Percentiles rank a stretch among this genome's conserved stretches.
These are phyloP conservation scores for Pythium plurisporium DNA, from an alignment of 352 stramenopile genomes.

Conservation along the genomic window DNA sequence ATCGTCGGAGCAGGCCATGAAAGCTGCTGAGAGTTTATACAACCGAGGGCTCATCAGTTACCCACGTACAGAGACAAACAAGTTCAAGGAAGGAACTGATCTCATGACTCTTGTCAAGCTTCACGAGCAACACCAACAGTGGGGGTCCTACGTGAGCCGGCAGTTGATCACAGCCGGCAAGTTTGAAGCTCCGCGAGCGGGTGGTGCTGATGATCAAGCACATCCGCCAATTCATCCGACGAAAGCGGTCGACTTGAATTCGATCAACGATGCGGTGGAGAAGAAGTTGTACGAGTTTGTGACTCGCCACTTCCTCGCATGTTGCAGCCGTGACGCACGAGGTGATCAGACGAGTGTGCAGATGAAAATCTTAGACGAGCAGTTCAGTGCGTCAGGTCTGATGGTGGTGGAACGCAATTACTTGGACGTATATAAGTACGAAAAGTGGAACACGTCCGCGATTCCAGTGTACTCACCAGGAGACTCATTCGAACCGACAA, in stretches of 20 bases:
- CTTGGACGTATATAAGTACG: slow-evolving; percentile 94
- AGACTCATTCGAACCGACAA: slow-evolving; percentile 69
- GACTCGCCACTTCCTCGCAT: slow-evolving; percentile 97
- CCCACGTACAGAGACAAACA: slow-evolving; percentile 99
- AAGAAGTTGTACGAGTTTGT: slow-evolving; percentile 98
- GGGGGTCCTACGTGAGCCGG: slow-evolving; percentile 70
- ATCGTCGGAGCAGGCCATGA: slow-evolving; percentile 96
- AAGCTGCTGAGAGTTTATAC: slow-evolving; percentile 95
- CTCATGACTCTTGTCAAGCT: slow-evolving; percentile 72
- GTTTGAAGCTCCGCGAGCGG: slow-evolving; percentile 84
- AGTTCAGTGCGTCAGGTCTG: slow-evolving; percentile 84
- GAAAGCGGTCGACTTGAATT: slow-evolving; percentile 85
- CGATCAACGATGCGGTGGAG: slow-evolving; percentile 80
- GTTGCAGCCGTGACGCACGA: slow-evolving; percentile 94
- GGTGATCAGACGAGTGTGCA: slow-evolving; percentile 87
- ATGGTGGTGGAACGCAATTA: slow-evolving; percentile 93
- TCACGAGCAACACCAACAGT: slow-evolving; percentile 68
- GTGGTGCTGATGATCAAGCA: slow-evolving; percentile 94
- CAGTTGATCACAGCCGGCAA: slow-evolving; percentile 55
- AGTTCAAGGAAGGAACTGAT: slow-evolving; percentile 94
- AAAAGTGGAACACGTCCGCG: slow-evolving; percentile 86
- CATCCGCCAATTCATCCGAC: slow-evolving; percentile 99
- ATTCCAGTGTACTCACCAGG: slow-evolving; percentile 84
- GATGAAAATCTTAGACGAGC: slow-evolving; percentile 85
- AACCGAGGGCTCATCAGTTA: slow-evolving; percentile 98